Conservation (phyloP, 768 basidiomycete species). For the Auriscalpium vulgare region DNA sequence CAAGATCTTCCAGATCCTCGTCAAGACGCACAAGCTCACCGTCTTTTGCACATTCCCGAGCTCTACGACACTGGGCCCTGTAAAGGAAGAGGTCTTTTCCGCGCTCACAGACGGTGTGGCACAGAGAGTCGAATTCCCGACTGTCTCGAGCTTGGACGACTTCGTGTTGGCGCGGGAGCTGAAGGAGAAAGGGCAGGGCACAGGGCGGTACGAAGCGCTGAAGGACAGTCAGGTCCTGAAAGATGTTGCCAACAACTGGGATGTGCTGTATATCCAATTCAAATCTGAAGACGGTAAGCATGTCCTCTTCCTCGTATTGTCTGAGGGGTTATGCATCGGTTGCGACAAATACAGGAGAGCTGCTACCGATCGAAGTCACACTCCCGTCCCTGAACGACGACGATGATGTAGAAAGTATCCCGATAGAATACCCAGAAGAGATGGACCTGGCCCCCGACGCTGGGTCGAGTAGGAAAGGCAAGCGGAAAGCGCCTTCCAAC, state of each 20-base stretch:
- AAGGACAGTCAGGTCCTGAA: constrained; percentile 39
- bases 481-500: constrained; percentile 46
- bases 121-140: constrained; percentile 29
- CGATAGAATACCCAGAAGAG: constrained; percentile 3
- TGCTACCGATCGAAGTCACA: constrained; percentile 51
- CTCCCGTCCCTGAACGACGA: constrained; percentile 55
- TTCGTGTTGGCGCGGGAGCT: constrained; percentile 58
- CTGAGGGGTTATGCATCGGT: not conserved
- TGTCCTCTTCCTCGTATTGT: not conserved
- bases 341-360: constrained; percentile 29
- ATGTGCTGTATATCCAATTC: constrained; percentile 60
- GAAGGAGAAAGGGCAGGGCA: constrained; percentile 42
- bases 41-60: constrained; percentile 51
- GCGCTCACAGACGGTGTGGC: constrained; percentile 48
- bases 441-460: constrained; percentile 21
- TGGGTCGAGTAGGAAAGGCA: constrained; percentile 41
- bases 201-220: constrained; percentile 46
- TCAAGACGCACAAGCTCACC: constrained; percentile 69
- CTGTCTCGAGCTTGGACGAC: constrained; percentile 30
- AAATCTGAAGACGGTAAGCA: constrained; percentile 51
- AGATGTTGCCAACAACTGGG: constrained; percentile 54
- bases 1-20: constrained; percentile 57
- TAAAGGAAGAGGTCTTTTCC: constrained; percentile 57
- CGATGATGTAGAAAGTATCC: constrained; percentile 37
- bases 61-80: constrained; percentile 42